phyloP scores from a whole-genome alignment of 768 basidiomycete species.

The Mycena olivaceomarginata region DNA sequence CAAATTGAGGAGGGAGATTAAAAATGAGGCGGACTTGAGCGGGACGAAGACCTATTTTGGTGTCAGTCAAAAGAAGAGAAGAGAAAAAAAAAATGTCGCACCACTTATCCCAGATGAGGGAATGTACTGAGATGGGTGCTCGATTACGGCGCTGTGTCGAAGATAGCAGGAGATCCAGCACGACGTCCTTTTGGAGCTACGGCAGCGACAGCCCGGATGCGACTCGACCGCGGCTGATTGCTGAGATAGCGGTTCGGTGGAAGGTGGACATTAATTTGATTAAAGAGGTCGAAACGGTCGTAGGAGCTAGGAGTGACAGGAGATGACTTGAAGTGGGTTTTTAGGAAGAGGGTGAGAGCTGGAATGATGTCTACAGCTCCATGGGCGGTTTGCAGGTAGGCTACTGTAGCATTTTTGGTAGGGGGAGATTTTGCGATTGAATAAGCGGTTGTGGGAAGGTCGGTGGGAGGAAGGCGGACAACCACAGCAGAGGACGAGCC shows the following conservation, averaged over 20 bases:
- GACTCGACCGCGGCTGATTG: neutral
- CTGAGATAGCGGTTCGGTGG: neutral
- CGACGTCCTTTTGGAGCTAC: neutral
- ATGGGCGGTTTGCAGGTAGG: neutral
- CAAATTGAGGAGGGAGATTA: neutral
- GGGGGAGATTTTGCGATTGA: neutral
- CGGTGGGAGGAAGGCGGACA: neutral
- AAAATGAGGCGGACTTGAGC: neutral
- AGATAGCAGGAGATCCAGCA: neutral
- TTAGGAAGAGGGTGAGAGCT: neutral
- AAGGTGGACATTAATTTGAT: neutral
- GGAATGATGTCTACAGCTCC: neutral
- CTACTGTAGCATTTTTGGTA: neutral
- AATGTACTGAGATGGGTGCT: neutral
- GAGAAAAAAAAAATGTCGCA: neutral
- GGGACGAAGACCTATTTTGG: neutral
- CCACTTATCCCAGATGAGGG: neutral
- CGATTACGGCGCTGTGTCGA: neutral
- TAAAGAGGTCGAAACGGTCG: neutral
- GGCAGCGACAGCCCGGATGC: neutral
- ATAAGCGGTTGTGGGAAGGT: neutral
- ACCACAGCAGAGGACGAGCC: no score
- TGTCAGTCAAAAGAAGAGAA: neutral
- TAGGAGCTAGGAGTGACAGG: neutral
- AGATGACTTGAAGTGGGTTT: neutral